Base-by-base conservation (phyloP, 345 rosid species). In the Dipteronia dyeriana region DNA sequence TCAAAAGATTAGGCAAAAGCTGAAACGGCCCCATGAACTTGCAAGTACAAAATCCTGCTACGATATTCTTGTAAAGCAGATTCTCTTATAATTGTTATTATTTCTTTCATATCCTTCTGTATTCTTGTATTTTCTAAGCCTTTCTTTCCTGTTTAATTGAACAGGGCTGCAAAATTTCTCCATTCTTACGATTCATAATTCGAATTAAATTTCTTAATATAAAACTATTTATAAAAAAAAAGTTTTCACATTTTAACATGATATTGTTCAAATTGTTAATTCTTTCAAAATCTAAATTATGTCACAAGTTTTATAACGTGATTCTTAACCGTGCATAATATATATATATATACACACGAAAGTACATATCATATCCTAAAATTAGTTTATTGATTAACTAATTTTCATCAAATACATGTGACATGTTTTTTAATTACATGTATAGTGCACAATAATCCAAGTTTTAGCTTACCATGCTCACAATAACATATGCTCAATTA, bases 381-480 rank as follows among this genome's bases (percentile, higher is more conserved):
- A 66, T 60, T 10, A 49, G 60, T 25, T 26, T n/a, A 57, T 34
- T 76, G 26, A 59, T 38, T n/a, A 16, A 78, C 19, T 34, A 68
- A 3, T 47, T 17, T 54, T 64, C 65, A 76, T 74, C 70, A 64
- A 75, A 81, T 76, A 31, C 84, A 81, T 69, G 80, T 81, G 84
- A 71, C 43, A 9, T 81, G 75, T 62, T 73, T 47, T 25, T 22
- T 31, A 74, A 72, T 79, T 70, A 47, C 76, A 53, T 51, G 59
- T 60, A 62, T 39, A 64, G 34, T 60, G 71, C 69, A 60, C 69
- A 68, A 73, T 73, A 73, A 73, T 76, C 80, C 73, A 76, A 66
- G 66, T 60, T 56, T 69, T 57, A 60, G 26, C 16, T 31, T 14
- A 19, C 45, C 64, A 53, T 41, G n/a, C 51, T 29, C 57, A 11